Conservation (phyloP, 805 yeast species). For the Wickerhamomyces alni region DNA sequence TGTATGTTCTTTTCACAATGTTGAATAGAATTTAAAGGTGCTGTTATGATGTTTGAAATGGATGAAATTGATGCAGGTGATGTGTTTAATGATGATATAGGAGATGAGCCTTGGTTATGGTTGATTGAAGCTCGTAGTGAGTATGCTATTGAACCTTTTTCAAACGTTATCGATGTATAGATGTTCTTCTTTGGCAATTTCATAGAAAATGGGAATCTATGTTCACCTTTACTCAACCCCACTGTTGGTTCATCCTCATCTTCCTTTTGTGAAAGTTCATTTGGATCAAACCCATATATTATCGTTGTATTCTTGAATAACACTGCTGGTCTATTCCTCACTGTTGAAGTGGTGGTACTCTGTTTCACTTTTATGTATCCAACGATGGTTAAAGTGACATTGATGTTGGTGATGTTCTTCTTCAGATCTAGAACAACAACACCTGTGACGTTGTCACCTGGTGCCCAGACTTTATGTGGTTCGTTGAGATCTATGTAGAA, state of each 20-base stretch:
- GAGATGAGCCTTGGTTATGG: slow-evolving; percentile 14
- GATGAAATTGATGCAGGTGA: slow-evolving; percentile 16
- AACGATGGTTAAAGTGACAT: slow-evolving; percentile 45
- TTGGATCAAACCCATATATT: slow-evolving; percentile 44
- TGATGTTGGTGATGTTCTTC: slow-evolving; percentile 48
- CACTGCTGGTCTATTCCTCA: slow-evolving; percentile 43
- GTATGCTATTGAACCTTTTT: slow-evolving; percentile 77
- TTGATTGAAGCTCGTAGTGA: slow-evolving; percentile 41
- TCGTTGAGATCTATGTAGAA: slow-evolving; percentile 66
- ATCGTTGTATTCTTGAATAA: slow-evolving; percentile 55
- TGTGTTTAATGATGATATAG: slow-evolving; percentile 12
- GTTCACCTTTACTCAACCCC: slow-evolving; percentile 77
- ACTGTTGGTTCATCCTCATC: slow-evolving; percentile 12
- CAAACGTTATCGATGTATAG: slow-evolving; percentile 73
- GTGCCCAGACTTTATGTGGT: slow-evolving; percentile 72
- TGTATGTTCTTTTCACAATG: slow-evolving; percentile 53
- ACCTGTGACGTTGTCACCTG: slow-evolving; percentile 72
- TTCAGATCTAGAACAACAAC: slow-evolving; percentile 51
- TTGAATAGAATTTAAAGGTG: slow-evolving; percentile 26
- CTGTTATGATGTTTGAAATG: slow-evolving; percentile 5
- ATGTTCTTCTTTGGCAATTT: slow-evolving; percentile 71
- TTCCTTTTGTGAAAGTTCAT: slow-evolving; percentile 7
- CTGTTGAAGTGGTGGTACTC: slow-evolving; percentile 42
- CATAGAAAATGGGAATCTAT: slow-evolving; percentile 80
- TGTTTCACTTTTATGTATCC: slow-evolving; percentile 54